Percentiles rank a stretch among this genome's conserved stretches.
phyloP scores from a whole-genome alignment of 305 asterid species.

The Ilex paraguariensis region DNA sequence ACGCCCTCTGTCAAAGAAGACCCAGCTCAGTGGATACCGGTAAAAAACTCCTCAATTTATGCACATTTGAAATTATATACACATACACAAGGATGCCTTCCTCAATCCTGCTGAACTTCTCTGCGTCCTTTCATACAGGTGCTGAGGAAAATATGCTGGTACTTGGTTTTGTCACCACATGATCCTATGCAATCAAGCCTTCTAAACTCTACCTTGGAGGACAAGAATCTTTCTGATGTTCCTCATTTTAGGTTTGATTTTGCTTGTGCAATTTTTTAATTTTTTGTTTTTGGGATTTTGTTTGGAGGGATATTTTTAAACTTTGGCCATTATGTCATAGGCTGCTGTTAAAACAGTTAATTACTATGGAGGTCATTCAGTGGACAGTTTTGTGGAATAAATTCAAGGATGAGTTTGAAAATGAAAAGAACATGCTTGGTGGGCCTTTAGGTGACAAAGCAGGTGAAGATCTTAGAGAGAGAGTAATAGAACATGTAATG shows the following conservation, averaged over 20 bases:
- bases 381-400: slow-evolving; percentile 83
- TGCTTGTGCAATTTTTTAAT: no score
- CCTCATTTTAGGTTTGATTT: slow-evolving; percentile 36
- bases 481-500: slow-evolving; percentile 92
- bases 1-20: slow-evolving; percentile 90
- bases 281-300: no score
- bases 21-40: slow-evolving; percentile 80
- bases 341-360: slow-evolving; percentile 70
- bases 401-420: slow-evolving; percentile 84
- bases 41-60: slow-evolving; percentile 18
- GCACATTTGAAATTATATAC: no score
- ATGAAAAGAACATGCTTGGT: slow-evolving; percentile 77
- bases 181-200: slow-evolving; percentile 58
- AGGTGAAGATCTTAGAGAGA: slow-evolving; percentile 72
- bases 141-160: slow-evolving; percentile 55
- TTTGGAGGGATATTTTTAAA: no score
- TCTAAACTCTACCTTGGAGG: slow-evolving; percentile 50
- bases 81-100: neutral
- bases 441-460: slow-evolving; percentile 86
- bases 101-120: slow-evolving; percentile 1
- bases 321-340: slow-evolving; percentile 17
- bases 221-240: slow-evolving; percentile 50
- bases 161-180: slow-evolving; percentile 48
- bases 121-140: slow-evolving; percentile 24
- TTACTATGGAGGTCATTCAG: slow-evolving; percentile 90